Conservation (phyloP, 495 filamentous ascomycete species). For the Aspergillus incahuasiensis region DNA sequence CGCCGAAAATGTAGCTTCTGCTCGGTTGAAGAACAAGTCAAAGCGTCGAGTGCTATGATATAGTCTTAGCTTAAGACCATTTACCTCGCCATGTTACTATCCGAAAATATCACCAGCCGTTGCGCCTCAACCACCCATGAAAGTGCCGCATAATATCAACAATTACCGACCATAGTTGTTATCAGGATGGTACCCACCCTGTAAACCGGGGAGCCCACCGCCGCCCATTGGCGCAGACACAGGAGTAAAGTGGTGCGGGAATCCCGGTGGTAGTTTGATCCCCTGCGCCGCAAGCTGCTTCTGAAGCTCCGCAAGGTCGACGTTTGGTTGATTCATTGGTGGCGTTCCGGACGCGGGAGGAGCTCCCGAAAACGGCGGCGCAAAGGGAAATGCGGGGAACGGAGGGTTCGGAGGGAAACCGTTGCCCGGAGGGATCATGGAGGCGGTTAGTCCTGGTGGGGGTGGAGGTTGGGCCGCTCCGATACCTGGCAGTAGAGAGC, state of each 20-base stretch:
- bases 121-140: constrained; percentile 4
- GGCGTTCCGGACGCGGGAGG: constrained; percentile 44
- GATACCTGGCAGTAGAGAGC: constrained; percentile 42
- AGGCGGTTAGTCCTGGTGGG: constrained; percentile 43
- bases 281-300: constrained; percentile 43
- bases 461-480: constrained; percentile 46
- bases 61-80: constrained; percentile 14
- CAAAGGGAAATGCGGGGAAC: constrained; percentile 41
- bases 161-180: constrained; percentile 34
- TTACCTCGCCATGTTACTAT: constrained; percentile 9
- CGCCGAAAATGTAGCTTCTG: background rate
- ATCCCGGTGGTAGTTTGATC: constrained; percentile 35
- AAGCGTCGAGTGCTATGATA: constrained; percentile 4
- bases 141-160: background rate
- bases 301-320: constrained; percentile 66
- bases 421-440: constrained; percentile 39
- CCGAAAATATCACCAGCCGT: background rate
- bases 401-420: constrained; percentile 24
- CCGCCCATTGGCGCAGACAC: constrained; percentile 34
- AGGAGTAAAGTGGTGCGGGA: constrained; percentile 43
- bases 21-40: background rate
- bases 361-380: constrained; percentile 42
- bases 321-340: constrained; percentile 42
- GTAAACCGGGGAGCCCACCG: constrained; percentile 45
- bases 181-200: constrained; percentile 29